Conservation (phyloP, 768 basidiomycete genomes). For the Termitomyces sp. region DNA sequence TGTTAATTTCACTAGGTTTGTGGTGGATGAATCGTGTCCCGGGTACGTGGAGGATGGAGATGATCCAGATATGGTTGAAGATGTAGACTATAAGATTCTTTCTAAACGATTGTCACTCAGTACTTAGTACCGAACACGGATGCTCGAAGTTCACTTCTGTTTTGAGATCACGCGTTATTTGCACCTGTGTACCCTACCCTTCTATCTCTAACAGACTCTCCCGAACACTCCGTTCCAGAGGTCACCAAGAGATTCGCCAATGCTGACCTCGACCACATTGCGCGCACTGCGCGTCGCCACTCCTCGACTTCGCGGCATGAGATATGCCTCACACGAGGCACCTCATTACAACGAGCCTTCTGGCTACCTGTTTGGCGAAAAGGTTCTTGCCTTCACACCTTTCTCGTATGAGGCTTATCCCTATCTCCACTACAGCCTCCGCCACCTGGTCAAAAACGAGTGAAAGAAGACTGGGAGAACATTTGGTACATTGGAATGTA, state of each 20-base stretch:
- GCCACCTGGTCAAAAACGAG: conserved; percentile 76
- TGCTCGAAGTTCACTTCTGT: background rate
- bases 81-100: conserved; percentile 42
- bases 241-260: conserved; percentile 14
- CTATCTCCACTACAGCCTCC: conserved; percentile 45
- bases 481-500: conserved; percentile 92
- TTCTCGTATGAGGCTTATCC: background rate
- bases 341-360: conserved; percentile 87
- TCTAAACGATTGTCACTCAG: conserved; percentile 22
- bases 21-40: conserved; percentile 48
- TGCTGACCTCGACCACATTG: conserved; percentile 43
- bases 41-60: conserved; percentile 25
- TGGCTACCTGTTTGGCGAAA: conserved; percentile 85
- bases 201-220: conserved; percentile 8
- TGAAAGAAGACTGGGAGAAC: conserved; percentile 88
- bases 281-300: conserved; percentile 38
- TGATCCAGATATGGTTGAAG: conserved; percentile 20
- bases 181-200: conserved; percentile 10
- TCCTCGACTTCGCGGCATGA: conserved; percentile 31
- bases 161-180: conserved; percentile 8
- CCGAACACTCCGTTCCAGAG: conserved; percentile 6
- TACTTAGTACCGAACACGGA: background rate
- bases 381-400: conserved; percentile 40
- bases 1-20: conserved; percentile 35
- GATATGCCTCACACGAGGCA: conserved; percentile 68